Evolutionary conservation across 2,329 filamentous ascomycete genomes (phyloP), one percentile per base, ranked within the genome.

Genomic region (Rasamsonia emersonii): DNA sequence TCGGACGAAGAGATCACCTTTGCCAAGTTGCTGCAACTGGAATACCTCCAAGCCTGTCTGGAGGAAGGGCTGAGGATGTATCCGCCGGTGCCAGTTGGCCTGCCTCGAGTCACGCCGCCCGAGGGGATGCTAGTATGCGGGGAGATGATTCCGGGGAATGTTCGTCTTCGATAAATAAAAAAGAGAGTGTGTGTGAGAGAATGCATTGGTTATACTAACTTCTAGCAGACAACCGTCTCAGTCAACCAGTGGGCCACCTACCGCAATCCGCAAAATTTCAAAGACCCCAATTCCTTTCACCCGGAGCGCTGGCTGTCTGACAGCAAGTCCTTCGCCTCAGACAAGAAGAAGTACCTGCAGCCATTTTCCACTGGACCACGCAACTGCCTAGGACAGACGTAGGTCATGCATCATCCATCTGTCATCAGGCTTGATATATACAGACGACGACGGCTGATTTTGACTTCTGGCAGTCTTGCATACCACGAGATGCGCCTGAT

Each of bases 31-130:
- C 32, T 37, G 25, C 32, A 43, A 4, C 42, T 65, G 1, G 28
- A 39, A 0, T 68, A 66, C 30, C 44, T 65, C 45, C 34, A 49
- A 3, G 63, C 64, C 2, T 49, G 50, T 9, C 38, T 67, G 1
- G 44, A 64, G 3, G 65, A 68, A 36, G 42, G 47, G 0, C 44
- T 70, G 14, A 47, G 66, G 4, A 33, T 60, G 3, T 64, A 59
- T 33, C 59, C 61, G 4, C 51, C 51, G 24, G 35, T 49, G 21
- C 24, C 47, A 2, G 32, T 26, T 24, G 44, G 43, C 14, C 26
- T 51, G 2, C 49, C 46, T n/a, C 44, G 50, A 2, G 36, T 44
- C 11, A n/a, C n/a, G n/a, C n/a, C n/a, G n/a, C n/a, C n/a, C n/a
- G n/a, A n/a, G n/a, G n/a, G n/a, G n/a, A n/a, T n/a, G n/a, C n/a